Evolutionary conservation across 2,329 filamentous ascomycete species (phyloP), one percentile per base, ranked within the genome.

Genomic region (Fusarium napiforme): DNA sequence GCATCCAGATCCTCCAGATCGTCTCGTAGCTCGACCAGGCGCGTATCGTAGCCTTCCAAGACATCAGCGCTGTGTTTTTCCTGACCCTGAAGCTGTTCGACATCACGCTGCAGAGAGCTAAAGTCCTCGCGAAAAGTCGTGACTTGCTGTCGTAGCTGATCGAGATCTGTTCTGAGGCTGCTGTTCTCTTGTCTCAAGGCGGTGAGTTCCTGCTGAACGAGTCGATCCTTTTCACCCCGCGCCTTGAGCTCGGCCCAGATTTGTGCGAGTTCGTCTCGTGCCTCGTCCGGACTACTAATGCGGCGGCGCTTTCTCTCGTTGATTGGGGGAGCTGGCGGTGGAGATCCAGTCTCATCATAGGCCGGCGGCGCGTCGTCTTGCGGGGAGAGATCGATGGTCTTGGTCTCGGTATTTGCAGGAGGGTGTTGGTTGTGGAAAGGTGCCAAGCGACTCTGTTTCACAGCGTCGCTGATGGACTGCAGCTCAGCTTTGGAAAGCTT

Each of bases 401-500:
- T 73, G 9, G 60, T 61, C 49, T 57, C 60, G 1, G 42, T 32
- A 10, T 43, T 70, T 18, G 40, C 45, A 16, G 66, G n/a, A 3
- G 43, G 19, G 9, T 55, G 30, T 18, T 42, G 37, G 7, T 58
- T 45, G 18, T n/a, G 39, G 6, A 37, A 49, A 15, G 57, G 14
- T 1, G 16, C 30, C 23, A 67, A 9, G 9, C 46, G 34, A 46
- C 32, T 46, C 18, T 66, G 43, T 11, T 28, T 62, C 32, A 70
- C 59, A 6, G 58, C 45, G 18, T 73, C 66, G 36, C 36, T 55
- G 14, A 73, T 67, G 32, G 36, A 43, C 26, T 55, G 65, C 4
- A 73, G 66, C 21, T 71, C 56, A 5, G 67, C 45, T 40, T 70
- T 73, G 21, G 71, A 56, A 28, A 73, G 18, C 23, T 62, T 61